Evolutionary conservation across 2,329 filamentous ascomycete species (phyloP), one percentile per base, ranked within the genome.

Genomic region (Penicillium corylophilum): DNA sequence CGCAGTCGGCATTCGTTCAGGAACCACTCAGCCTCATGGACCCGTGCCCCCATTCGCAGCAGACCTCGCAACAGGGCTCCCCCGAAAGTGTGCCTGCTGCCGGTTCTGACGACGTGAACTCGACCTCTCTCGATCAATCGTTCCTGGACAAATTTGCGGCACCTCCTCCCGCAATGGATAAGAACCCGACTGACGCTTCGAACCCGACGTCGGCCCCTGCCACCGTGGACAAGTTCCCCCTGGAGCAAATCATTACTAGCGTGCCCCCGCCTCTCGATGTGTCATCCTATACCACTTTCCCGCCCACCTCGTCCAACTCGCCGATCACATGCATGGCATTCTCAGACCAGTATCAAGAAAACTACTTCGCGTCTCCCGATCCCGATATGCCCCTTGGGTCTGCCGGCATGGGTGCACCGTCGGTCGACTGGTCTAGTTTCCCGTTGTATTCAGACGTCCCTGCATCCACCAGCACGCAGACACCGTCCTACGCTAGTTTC

Each of bases 351-450:
- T 74, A 64, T 53, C 71, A 58, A 57, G 70, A 76, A 24, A 60
- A 63, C 15, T 77, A 72, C 57, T 75, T 75, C 51, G 68, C 72
- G 18, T 71, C 75, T 0, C 71, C 74, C 1, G 75, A 78, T 44
- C 64, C 67, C 36, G 76, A 79, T 5, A 26, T 68, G 38, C 64
- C 73, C 4, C 51, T 73, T 15, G 64, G 68, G 24, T 71, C 73
- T 33, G 66, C 73, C 31, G 70, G 65, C 16, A 64, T 76, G 50
- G 72, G 64, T 35, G 71, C 71, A 16, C 73, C 75, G 5, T 66
- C 73, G 4, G 71, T 77, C 22, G 77, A 79, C 60, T 79, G 77
- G 77, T 76, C 75, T 4, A 75, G 71, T 29, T 73, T 77, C 55
- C 75, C 76, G 35, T 57, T 78, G 13, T 70, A 73, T 36, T 68